Base-by-base conservation (phyloP, 2,329 filamentous ascomycete species). In the Nemania serpens region DNA sequence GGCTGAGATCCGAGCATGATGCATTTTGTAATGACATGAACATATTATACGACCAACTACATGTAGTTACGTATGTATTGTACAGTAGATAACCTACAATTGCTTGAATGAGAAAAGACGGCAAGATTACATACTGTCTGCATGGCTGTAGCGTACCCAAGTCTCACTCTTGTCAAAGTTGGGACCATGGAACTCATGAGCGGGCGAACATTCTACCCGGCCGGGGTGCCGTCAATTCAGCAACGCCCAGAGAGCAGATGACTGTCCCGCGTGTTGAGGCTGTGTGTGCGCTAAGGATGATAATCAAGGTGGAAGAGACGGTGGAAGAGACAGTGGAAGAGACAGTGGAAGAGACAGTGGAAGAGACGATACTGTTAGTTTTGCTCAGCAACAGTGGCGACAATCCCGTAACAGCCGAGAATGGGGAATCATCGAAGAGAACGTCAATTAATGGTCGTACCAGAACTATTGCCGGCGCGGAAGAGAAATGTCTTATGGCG, bases 381-480 rank as follows among this genome's bases (percentile, higher is more conserved):
- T 20, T 22, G 7, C 41, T 43, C 41, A 18, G 41, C 20, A 43
- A 43, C 17, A 17, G 18, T 43, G 9, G 41, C 41, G 41, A 9
- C 10, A 5, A 43, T 43, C 9, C 41, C 20, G 41, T 17, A 41
- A 41, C 39, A 17, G 39, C 41, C 41, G 41, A 43, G 10, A 43
- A 2, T 43, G 7, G 7, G 18, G 18, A 20, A 20, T n/a, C 15
- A 43, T 43, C 11, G 41, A 43, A 43, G 17, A 29, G 25, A 7
- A 29, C 25, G 7, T 29, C 7, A 7, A 29, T n/a, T 13, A 49
- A 43, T 58, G 49, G 49, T 20, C 48, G 48, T 54, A 53, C 42
- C 49, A 50, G 49, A 33, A 43, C 42, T 42, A 54, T 29, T 4
- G 25, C n/a, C 41, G 45, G 29, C 37, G 51, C 55, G 34, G 37